Conservation (phyloP, 2,329 filamentous ascomycete species). For the Cercospora sesami region DNA sequence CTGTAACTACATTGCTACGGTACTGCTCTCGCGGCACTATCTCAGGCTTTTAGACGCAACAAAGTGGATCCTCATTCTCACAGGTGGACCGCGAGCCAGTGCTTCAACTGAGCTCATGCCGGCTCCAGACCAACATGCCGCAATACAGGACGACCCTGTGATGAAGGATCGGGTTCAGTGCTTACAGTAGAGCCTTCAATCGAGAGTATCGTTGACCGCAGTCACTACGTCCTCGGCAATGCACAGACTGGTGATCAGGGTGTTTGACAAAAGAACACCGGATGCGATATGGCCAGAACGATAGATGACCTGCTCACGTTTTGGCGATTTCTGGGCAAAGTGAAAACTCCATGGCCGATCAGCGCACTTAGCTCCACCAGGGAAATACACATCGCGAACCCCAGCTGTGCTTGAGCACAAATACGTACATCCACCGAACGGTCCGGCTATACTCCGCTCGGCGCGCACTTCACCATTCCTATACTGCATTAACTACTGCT, state of each 20-base stretch:
- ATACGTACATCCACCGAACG: constrained; percentile 9
- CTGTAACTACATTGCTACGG: neutral
- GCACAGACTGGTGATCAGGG: neutral
- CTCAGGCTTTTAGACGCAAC: neutral
- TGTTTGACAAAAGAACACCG: neutral
- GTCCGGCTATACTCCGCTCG: constrained; percentile 14
- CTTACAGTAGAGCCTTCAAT: neutral
- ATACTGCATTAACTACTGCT: constrained; percentile 9
- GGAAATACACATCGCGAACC: constrained; percentile 12
- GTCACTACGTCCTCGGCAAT: neutral
- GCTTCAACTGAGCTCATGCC: neutral
- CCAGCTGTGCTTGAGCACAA: constrained; percentile 20
- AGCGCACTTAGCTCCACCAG: constrained; percentile 4
- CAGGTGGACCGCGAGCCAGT: neutral
- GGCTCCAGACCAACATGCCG: constrained; percentile 7
- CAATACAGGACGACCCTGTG: neutral
- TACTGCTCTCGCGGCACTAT: neutral
- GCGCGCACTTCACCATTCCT: constrained; percentile 15
- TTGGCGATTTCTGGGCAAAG: neutral
- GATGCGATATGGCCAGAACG: neutral
- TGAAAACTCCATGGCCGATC: neutral
- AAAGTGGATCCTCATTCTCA: neutral
- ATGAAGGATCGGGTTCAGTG: neutral
- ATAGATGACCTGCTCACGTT: neutral
- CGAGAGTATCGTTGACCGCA: neutral